Evolutionary conservation across 495 filamentous ascomycete species (phyloP).

Genomic region (Penicillium odoratum): DNA sequence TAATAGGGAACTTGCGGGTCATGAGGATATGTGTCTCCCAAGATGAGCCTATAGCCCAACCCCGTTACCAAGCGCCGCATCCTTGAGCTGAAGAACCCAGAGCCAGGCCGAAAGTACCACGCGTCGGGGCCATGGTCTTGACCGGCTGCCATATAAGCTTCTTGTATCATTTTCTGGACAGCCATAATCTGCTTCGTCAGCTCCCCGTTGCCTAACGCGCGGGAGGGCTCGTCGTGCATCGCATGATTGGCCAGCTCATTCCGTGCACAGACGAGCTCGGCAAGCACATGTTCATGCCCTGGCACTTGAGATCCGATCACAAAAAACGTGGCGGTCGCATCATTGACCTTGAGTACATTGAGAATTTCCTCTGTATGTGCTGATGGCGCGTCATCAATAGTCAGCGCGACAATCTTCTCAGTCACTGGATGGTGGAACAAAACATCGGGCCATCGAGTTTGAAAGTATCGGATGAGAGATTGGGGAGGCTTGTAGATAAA

Average conservation of each 20-base stretch:
- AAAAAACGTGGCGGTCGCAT: constrained; percentile 74
- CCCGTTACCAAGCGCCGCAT: constrained; percentile 58
- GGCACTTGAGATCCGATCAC: constrained; percentile 73
- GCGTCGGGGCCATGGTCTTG: constrained; percentile 33
- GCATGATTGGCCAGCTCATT: constrained; percentile 83
- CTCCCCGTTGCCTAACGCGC: constrained; percentile 36
- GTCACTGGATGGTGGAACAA: constrained; percentile 63
- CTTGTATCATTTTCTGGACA: constrained; percentile 50
- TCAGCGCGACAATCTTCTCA: constrained; percentile 70
- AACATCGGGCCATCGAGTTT: constrained; percentile 70
- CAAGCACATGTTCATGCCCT: constrained; percentile 57
- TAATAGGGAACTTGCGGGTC: constrained; percentile 72
- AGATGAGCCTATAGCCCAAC: constrained; percentile 64
- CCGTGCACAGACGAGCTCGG: constrained; percentile 59
- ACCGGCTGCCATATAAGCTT: constrained; percentile 50
- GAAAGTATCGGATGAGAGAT: constrained; percentile 64
- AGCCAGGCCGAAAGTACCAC: constrained; percentile 76
- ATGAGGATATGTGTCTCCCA: constrained; percentile 84
- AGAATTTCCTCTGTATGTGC: constrained; percentile 71
- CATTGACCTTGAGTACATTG: constrained; percentile 53
- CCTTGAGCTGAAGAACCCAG: constrained; percentile 70
- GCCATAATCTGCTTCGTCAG: constrained; percentile 40
- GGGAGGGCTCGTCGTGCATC: constrained; percentile 76
- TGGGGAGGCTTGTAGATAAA: constrained; percentile 73
- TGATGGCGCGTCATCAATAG: constrained; percentile 82